Conservation (phyloP, 768 basidiomycete genomes). For the Lentinula sp. region DNA sequence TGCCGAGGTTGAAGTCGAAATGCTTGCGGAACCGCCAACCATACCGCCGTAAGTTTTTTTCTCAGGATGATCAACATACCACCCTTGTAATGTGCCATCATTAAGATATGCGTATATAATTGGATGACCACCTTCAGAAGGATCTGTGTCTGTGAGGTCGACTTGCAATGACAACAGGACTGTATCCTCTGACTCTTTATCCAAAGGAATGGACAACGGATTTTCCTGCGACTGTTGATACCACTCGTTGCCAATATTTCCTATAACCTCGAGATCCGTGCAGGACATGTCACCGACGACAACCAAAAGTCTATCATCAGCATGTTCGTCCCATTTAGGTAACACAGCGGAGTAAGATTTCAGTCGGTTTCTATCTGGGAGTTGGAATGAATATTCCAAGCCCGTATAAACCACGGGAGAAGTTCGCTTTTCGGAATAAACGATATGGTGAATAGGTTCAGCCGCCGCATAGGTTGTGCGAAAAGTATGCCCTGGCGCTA, state of each 20-base stretch:
- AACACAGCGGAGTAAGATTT: constrained; percentile 30
- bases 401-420: constrained; percentile 31
- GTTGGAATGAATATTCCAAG: constrained; percentile 34
- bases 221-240: constrained; percentile 45
- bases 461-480: constrained; percentile 48
- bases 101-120: constrained; percentile 72
- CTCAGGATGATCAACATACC: constrained; percentile 59
- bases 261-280: constrained; percentile 43
- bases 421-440: constrained; percentile 36
- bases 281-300: constrained; percentile 42
- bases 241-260: constrained; percentile 34
- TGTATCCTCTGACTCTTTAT: constrained; percentile 66
- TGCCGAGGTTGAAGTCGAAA: constrained; percentile 11
- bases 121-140: constrained; percentile 28
- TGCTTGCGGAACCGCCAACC: constrained; percentile 19
- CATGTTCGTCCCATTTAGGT: constrained; percentile 42
- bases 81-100: constrained; percentile 72
- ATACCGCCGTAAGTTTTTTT: constrained; percentile 53
- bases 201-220: constrained; percentile 59
- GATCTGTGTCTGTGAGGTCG: constrained; percentile 52
- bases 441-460: constrained; percentile 36
- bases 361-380: constrained; percentile 30
- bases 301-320: constrained; percentile 33
- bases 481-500: constrained; percentile 63
- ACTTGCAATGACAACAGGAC: constrained; percentile 56